Conservation (phyloP, 2,329 filamentous ascomycete species). For the Cytospora piceicola region DNA sequence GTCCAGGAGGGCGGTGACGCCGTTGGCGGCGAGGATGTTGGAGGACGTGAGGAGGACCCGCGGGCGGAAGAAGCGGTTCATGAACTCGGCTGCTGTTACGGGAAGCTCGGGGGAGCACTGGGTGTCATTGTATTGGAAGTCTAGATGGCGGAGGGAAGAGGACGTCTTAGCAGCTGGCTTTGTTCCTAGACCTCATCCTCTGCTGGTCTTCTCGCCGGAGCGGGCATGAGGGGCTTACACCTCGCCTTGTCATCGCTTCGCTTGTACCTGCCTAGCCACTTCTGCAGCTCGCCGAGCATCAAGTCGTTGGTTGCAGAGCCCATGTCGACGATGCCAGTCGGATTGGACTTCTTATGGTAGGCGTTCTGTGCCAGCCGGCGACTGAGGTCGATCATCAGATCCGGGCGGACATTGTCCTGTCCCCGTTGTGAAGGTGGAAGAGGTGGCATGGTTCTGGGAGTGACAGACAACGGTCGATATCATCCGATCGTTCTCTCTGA, state of each 20-base stretch:
- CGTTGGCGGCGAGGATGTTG: conserved; percentile 25
- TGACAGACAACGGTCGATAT: no score
- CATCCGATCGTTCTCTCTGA: no score
- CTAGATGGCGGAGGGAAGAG: conserved; percentile 11
- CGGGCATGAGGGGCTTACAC: conserved; percentile 13
- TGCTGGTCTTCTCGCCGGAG: not conserved
- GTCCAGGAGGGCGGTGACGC: conserved; percentile 25
- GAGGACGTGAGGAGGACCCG: conserved; percentile 12
- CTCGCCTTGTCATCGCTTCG: conserved; percentile 14
- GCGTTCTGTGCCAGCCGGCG: conserved; percentile 20
- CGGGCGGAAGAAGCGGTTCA: conserved; percentile 26
- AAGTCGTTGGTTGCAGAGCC: conserved; percentile 25
- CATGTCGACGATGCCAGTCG: conserved; percentile 24
- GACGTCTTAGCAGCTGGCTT: conserved; percentile 9
- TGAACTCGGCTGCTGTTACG: conserved; percentile 20
- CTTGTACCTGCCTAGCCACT: conserved; percentile 19
- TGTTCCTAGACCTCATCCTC: not conserved
- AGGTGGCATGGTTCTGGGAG: conserved; percentile 23
- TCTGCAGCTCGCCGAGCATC: conserved; percentile 26
- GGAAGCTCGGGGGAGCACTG: conserved; percentile 23
- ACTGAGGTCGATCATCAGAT: conserved; percentile 28
- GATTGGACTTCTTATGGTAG: conserved; percentile 24
- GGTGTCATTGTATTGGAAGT: conserved; percentile 27
- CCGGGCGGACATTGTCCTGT: conserved; percentile 24
- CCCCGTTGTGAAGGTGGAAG: conserved; percentile 25